Conservation (phyloP, 495 filamentous ascomycete species). For the Aspergillus olivimuriae region DNA sequence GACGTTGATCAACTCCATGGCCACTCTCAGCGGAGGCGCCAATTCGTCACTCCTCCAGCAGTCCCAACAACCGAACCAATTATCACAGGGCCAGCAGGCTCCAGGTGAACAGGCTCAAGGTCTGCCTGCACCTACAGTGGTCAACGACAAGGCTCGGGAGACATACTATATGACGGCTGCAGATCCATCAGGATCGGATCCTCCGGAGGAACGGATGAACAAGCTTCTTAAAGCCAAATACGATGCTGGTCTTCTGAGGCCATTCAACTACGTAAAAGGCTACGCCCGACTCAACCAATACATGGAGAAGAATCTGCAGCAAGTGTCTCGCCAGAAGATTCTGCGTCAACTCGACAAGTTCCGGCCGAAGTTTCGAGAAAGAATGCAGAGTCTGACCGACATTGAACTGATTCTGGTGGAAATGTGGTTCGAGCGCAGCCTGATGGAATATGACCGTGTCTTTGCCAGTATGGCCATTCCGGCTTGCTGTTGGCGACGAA, state of each 20-base stretch:
- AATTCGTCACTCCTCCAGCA: slow-evolving; percentile 31
- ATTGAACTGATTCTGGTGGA: slow-evolving; percentile 90
- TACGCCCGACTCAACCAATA: slow-evolving; percentile 84
- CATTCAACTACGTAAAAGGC: slow-evolving; percentile 97
- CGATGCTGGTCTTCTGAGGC: slow-evolving; percentile 87
- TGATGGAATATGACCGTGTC: slow-evolving; percentile 96
- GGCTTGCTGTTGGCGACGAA: slow-evolving; percentile 94
- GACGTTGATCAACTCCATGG: slow-evolving; percentile 46
- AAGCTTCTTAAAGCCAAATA: slow-evolving; percentile 91
- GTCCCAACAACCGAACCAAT: slow-evolving; percentile 26
- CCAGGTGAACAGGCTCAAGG: slow-evolving; percentile 54
- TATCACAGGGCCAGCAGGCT: slow-evolving; percentile 36
- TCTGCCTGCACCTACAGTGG: slow-evolving; percentile 46
- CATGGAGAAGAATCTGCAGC: slow-evolving; percentile 81
- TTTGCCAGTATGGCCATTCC: slow-evolving; percentile 99
- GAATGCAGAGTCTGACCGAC: slow-evolving; percentile 84
- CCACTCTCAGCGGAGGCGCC: slow-evolving; percentile 23
- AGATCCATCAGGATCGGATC: slow-evolving; percentile 85
- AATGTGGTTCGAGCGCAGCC: slow-evolving; percentile 94
- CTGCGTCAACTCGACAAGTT: slow-evolving; percentile 85
- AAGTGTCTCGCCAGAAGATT: slow-evolving; percentile 76
- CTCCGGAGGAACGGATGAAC: slow-evolving; percentile 91
- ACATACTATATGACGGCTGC: slow-evolving; percentile 94
- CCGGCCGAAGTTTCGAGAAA: slow-evolving; percentile 90
- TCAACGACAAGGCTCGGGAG: slow-evolving; percentile 78